phyloP scores from a whole-genome alignment of 148 eudicot genomes.

The Silene uniflora region DNA sequence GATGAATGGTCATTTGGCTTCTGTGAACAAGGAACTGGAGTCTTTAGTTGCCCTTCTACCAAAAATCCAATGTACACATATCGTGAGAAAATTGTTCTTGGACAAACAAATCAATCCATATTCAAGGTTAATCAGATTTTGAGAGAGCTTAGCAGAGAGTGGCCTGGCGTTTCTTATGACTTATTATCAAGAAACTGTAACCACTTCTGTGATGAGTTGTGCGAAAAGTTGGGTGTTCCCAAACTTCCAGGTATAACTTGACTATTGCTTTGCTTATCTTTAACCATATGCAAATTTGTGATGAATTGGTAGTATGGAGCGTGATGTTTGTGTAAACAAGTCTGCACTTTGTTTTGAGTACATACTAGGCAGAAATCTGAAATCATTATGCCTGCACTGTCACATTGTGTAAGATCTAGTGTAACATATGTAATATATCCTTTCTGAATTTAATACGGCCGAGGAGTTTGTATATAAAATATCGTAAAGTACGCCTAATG shows the following conservation, averaged over 20 bases:
- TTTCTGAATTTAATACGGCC: no score
- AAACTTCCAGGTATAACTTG: slow-evolving; percentile 82
- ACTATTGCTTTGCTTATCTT: background rate
- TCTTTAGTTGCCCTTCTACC: slow-evolving; percentile 80
- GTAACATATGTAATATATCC: background rate
- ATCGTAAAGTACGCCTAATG: no score
- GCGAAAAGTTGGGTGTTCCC: slow-evolving; percentile 82
- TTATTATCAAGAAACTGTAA: slow-evolving; percentile 87
- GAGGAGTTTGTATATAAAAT: background rate
- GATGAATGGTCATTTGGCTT: slow-evolving; percentile 99
- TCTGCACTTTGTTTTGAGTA: background rate
- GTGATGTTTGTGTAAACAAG: background rate
- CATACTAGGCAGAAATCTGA: background rate
- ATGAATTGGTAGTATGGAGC: background rate
- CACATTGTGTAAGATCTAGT: background rate
- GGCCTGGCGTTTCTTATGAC: slow-evolving; percentile 91
- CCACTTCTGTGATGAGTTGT: slow-evolving; percentile 89
- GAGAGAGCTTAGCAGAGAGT: slow-evolving; percentile 88
- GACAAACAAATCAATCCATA: slow-evolving; percentile 55
- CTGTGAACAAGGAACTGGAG: slow-evolving; percentile 94
- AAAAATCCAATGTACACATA: slow-evolving; percentile 93
- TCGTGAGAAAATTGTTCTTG: slow-evolving; percentile 81
- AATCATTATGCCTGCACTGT: background rate
- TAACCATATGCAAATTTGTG: background rate
- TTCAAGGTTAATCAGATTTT: slow-evolving; percentile 71